These are phyloP conservation scores for Massariosphaeria phaeospora DNA, from an alignment of 495 filamentous ascomycete genomes.

Conservation along the genomic window DNA sequence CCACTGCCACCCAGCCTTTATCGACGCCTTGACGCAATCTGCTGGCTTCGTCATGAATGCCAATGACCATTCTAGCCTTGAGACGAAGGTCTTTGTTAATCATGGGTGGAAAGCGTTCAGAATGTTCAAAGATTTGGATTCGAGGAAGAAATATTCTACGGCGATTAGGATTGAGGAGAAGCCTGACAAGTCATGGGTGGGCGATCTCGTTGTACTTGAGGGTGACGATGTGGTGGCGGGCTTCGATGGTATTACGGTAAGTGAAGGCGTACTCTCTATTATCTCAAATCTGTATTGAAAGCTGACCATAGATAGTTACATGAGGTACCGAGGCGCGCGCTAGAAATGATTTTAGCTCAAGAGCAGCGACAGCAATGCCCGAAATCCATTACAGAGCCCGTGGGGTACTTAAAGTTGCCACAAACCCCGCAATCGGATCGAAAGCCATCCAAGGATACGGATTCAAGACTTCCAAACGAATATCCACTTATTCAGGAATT, in stretches of 20 bases:
- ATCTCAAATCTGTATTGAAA: neutral
- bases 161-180: conserved; percentile 62
- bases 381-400: no score
- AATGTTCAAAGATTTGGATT: conserved; percentile 59
- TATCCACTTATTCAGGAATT: no score
- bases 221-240: conserved; percentile 31
- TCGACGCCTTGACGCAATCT: conserved; percentile 29
- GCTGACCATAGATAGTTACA: neutral
- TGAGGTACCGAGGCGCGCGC: neutral
- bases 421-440: no score
- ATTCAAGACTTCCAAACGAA: no score
- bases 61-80: conserved; percentile 65
- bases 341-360: no score
- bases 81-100: conserved; percentile 67
- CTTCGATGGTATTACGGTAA: conserved; percentile 27
- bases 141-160: conserved; percentile 61
- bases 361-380: no score
- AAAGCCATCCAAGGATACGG: no score
- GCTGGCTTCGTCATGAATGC: conserved; percentile 76
- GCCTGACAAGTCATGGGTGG: conserved; percentile 45
- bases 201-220: conserved; percentile 48
- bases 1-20: conserved; percentile 20
- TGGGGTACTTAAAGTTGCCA: no score
- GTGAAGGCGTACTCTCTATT: conserved; percentile 16
- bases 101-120: conserved; percentile 76